phyloP scores from a whole-genome alignment of 805 yeast species.

The Pichia thaimueangensis region DNA sequence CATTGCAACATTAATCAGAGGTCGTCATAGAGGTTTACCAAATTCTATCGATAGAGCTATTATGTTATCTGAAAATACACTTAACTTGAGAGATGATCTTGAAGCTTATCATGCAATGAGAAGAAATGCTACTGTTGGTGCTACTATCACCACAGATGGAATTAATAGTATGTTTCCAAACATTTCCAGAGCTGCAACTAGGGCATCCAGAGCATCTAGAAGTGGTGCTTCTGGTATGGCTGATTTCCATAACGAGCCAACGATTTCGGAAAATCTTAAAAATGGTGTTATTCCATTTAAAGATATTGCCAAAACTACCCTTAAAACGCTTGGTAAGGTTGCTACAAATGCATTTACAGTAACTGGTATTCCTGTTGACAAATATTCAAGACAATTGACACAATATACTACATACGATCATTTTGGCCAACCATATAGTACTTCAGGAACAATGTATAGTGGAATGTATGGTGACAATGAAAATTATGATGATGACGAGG shows the following conservation, averaged over 20 bases:
- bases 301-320: constrained; percentile 1
- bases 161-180: constrained; percentile 4
- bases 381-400: constrained; percentile 9
- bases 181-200: constrained; percentile 7
- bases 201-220: neutral
- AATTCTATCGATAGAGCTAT: constrained; percentile 91
- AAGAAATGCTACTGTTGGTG: constrained; percentile 23
- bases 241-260: too few relatives aligned
- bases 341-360: constrained; percentile 10
- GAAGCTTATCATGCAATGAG: constrained; percentile 44
- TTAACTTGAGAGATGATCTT: constrained; percentile 53
- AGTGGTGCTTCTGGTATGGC: neutral
- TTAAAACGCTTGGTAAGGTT: constrained; percentile 4
- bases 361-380: constrained; percentile 7
- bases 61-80: constrained; percentile 66
- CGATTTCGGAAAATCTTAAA: constrained; percentile 8
- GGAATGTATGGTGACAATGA: too few relatives aligned
- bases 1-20: constrained; percentile 86
- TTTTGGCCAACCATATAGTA: constrained; percentile 1
- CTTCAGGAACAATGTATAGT: neutral
- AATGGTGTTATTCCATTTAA: constrained; percentile 10
- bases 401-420: constrained; percentile 7
- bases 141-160: constrained; percentile 14
- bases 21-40: constrained; percentile 95
- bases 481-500: neutral